phyloP scores from a whole-genome alignment of 2,329 filamentous ascomycete species.

The Elsinoe arachidis region DNA sequence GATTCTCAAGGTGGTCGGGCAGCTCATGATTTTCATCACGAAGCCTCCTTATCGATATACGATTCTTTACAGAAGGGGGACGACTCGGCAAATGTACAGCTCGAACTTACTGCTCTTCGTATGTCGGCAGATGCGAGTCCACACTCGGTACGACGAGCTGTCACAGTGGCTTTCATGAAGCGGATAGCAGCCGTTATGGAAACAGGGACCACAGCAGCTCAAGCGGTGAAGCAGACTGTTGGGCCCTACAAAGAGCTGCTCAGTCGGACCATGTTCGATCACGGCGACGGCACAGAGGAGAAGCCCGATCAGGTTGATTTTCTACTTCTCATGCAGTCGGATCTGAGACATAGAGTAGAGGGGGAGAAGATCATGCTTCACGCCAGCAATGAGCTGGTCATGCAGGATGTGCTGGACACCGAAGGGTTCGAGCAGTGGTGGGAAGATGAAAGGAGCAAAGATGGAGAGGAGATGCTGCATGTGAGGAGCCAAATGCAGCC shows the following conservation, averaged over 20 bases:
- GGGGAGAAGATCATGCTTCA: constrained; percentile 64
- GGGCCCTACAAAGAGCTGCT: constrained; percentile 51
- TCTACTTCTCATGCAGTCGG: constrained; percentile 69
- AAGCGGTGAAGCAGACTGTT: constrained; percentile 35
- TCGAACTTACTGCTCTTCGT: constrained; percentile 89
- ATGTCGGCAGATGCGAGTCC: constrained; percentile 87
- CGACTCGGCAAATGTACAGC: constrained; percentile 73
- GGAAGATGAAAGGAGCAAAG: constrained; percentile 61
- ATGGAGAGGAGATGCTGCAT: constrained; percentile 57
- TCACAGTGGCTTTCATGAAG: constrained; percentile 77
- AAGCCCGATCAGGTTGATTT: constrained; percentile 76
- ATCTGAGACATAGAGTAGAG: constrained; percentile 57
- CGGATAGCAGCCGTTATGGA: constrained; percentile 64
- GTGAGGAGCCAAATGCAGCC: constrained; percentile 66
- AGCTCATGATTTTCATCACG: constrained; percentile 66
- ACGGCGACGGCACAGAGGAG: constrained; percentile 33
- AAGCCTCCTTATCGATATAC: constrained; percentile 77
- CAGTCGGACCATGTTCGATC: constrained; percentile 51
- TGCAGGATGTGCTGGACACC: constrained; percentile 76
- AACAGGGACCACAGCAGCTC: constrained; percentile 28
- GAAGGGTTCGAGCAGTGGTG: constrained; percentile 87
- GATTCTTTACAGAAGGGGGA: constrained; percentile 69
- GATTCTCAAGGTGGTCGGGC: constrained; percentile 34
- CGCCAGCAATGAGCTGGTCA: constrained; percentile 75
- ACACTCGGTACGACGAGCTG: constrained; percentile 74